phyloP scores from a whole-genome alignment of 176 grass and related monocot genomes.

The Hsuehochloa calcarea region DNA sequence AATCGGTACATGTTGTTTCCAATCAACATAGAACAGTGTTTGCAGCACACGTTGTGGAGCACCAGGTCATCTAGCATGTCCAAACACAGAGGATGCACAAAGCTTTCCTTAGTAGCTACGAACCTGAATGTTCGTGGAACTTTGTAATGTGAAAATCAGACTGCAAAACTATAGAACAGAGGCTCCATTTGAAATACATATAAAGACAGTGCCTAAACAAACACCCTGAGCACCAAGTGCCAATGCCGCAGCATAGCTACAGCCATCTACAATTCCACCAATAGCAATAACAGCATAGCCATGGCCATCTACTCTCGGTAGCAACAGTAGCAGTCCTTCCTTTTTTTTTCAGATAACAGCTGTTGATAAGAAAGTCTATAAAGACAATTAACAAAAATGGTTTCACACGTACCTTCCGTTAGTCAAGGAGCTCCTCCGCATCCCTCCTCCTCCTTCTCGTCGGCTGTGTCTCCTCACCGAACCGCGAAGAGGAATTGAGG shows the following conservation, averaged over 20 bases:
- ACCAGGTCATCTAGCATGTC: slow-evolving; percentile 85
- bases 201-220: slow-evolving; percentile 63
- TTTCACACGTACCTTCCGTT: too few species aligned
- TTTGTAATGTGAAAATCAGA: neutral
- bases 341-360: slow-evolving; percentile 22
- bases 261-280: slow-evolving; percentile 85
- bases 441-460: too few species aligned
- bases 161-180: neutral
- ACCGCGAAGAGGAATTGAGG: too few species aligned
- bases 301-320: slow-evolving; percentile 76
- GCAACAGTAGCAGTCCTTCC: slow-evolving; percentile 68
- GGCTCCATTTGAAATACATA: neutral
- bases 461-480: too few species aligned
- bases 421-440: too few species aligned
- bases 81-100: slow-evolving; percentile 68
- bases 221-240: slow-evolving; percentile 75
- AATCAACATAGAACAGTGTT: slow-evolving; percentile 69
- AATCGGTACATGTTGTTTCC: neutral
- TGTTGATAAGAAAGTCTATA: too few species aligned
- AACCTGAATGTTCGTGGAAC: slow-evolving; percentile 54
- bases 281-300: slow-evolving; percentile 58
- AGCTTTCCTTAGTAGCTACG: slow-evolving; percentile 70
- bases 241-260: slow-evolving; percentile 78
- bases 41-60: slow-evolving; percentile 76
- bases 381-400: too few species aligned